These are phyloP conservation scores for Fusarium pseudoanthophilum DNA, from an alignment of 2,329 filamentous ascomycete genomes.

Conservation along the genomic window DNA sequence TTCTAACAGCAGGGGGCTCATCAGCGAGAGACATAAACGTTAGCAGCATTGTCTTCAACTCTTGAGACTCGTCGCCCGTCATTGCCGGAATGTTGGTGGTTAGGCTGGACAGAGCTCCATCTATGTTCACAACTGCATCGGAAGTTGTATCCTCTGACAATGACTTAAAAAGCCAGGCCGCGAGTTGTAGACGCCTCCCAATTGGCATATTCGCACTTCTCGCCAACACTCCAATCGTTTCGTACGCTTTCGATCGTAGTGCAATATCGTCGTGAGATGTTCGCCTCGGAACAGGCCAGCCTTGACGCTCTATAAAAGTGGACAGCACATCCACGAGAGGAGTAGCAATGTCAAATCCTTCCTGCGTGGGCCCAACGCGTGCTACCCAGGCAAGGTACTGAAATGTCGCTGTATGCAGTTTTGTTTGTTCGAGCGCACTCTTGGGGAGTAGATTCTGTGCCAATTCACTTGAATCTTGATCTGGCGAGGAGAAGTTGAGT, in stretches of 20 bases:
- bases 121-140: constrained; percentile 85
- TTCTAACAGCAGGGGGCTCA: constrained; percentile 67
- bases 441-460: constrained; percentile 49
- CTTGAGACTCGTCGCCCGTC: constrained; percentile 43
- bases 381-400: constrained; percentile 89
- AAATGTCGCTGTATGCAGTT: constrained; percentile 85
- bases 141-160: constrained; percentile 81
- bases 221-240: constrained; percentile 86
- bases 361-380: constrained; percentile 69
- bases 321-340: constrained; percentile 75
- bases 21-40: constrained; percentile 71
- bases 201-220: constrained; percentile 69
- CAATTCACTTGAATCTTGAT: constrained; percentile 1
- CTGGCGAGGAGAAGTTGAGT: constrained; percentile 65
- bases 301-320: constrained; percentile 80
- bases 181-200: constrained; percentile 64
- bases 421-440: constrained; percentile 77
- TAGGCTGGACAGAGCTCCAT: constrained; percentile 85
- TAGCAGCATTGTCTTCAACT: constrained; percentile 68
- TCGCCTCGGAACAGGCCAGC: constrained; percentile 79
- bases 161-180: constrained; percentile 83
- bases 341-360: constrained; percentile 73
- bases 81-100: constrained; percentile 57
- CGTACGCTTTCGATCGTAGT: constrained; percentile 84
- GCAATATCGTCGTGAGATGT: constrained; percentile 68